Percentiles rank a stretch among this genome's conserved stretches.
phyloP scores from a whole-genome alignment of 2,329 filamentous ascomycete genomes.

The Pseudogymnoascus verrucosus region DNA sequence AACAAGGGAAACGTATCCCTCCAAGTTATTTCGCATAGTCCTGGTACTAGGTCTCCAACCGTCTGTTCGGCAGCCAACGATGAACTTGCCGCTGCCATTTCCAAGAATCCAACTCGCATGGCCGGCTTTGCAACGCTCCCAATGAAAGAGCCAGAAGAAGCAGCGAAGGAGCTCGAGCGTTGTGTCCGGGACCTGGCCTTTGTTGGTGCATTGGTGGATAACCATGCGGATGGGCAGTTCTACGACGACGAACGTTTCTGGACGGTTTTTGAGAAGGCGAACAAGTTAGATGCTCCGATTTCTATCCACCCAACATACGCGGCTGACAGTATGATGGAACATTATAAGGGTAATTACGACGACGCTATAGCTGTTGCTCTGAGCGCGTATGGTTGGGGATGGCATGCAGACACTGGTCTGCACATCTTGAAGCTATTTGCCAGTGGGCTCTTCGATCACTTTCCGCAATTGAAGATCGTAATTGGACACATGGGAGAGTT shows the following conservation, averaged over 20 bases:
- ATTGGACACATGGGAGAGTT: conserved; percentile 46
- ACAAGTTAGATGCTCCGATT: conserved; percentile 35
- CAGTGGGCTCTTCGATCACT: conserved; percentile 48
- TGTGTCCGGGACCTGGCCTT: conserved; percentile 38
- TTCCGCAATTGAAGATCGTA: too few species aligned
- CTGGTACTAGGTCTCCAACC: conserved; percentile 13
- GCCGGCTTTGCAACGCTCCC: conserved; percentile 37
- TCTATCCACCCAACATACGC: conserved; percentile 36
- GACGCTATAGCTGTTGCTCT: conserved; percentile 27
- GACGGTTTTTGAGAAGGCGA: conserved; percentile 32
- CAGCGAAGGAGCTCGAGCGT: conserved; percentile 30
- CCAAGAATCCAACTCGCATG: conserved; percentile 30
- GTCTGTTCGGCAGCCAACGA: conserved; percentile 26
- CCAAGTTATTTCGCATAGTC: conserved; percentile 24
- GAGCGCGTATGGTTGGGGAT: conserved; percentile 38
- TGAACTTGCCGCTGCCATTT: conserved; percentile 26
- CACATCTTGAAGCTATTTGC: conserved; percentile 43
- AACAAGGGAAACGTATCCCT: conserved; percentile 20
- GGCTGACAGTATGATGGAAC: conserved; percentile 21
- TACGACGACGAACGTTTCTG: conserved; percentile 38
- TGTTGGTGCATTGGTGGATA: conserved; percentile 40
- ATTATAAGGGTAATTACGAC: conserved; percentile 28
- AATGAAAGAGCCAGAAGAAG: conserved; percentile 29
- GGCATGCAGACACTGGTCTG: conserved; percentile 43
- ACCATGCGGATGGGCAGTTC: conserved; percentile 32